phyloP scores from a whole-genome alignment of 768 basidiomycete species.

The Suillus sp. region DNA sequence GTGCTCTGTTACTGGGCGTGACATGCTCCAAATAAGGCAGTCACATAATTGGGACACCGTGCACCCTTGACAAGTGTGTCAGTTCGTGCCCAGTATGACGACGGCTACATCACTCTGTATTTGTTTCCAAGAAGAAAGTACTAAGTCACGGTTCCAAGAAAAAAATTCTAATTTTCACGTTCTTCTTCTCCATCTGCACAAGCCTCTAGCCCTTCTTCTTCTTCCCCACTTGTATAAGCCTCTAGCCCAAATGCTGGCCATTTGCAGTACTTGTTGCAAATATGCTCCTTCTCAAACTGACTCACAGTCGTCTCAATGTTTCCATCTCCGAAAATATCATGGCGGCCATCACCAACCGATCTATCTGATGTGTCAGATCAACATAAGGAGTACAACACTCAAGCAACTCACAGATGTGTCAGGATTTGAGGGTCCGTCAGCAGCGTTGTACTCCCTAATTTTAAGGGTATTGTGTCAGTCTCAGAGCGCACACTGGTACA shows the following conservation, averaged over 20 bases:
- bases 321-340: slow-evolving; percentile 14
- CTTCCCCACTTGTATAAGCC: too few relatives aligned
- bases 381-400: background rate
- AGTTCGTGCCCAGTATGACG: too few relatives aligned
- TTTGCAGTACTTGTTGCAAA: slow-evolving; percentile 17
- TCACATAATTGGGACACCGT: slow-evolving; percentile 1
- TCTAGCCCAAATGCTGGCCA: slow-evolving; percentile 15
- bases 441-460: background rate
- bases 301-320: slow-evolving; percentile 13
- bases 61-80: too few relatives aligned
- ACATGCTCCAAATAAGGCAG: slow-evolving; percentile 3
- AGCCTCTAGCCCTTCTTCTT: too few relatives aligned
- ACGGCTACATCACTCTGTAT: too few relatives aligned
- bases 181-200: background rate
- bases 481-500: background rate
- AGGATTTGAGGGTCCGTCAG: background rate
- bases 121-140: background rate
- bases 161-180: background rate
- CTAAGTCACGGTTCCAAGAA: background rate
- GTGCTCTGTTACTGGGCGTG: background rate
- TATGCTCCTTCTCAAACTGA: slow-evolving; percentile 10
- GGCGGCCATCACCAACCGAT: background rate
- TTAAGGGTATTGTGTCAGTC: slow-evolving; percentile 1
- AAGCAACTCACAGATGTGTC: background rate
- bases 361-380: background rate